Evolutionary conservation across 2,329 filamentous ascomycete species (phyloP), one percentile per base, ranked within the genome.

Genomic region (Colletotrichum salicis): DNA sequence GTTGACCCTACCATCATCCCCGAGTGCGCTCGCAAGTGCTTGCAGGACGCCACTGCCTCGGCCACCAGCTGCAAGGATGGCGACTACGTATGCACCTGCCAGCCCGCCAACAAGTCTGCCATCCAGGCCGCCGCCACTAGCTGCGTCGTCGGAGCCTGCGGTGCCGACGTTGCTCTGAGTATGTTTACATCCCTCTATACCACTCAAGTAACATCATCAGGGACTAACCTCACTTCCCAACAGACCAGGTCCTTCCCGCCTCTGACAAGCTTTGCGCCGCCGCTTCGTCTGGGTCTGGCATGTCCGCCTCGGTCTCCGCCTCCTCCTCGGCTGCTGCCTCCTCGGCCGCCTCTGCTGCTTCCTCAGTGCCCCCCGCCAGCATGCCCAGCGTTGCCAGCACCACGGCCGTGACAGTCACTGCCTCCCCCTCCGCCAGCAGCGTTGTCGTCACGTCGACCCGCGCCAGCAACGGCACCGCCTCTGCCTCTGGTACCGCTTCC

Each of bases 201-300:
- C 22, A 5, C 3, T 31, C 6, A 37, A 15, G 19, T 27, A 13
- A 2, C 19, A 3, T 22, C 2, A 35, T 4, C 4, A 37, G 15
- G n/a, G 41, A 12, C 60, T 70, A 55, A 73, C 62, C n/a, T n/a
- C 27, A 71, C 64, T 15, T n/a, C n/a, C 13, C 12, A 31, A 4
- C 62, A 85, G 83, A 76, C 76, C 73, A 83, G 74, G 82, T 84
- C 56, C 77, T 84, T 58, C 82, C 83, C 69, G 82, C 82, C 54
- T 78, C 79, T 29, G 67, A 79, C 74, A 75, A 76, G 67, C 79
- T 83, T 74, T 84, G 82, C 79, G 65, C 62, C n/a, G 70, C 61
- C 59, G 71, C 74, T 51, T 56, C 56, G 48, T 35, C 52, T n/a
- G 64, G 59, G 45, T 63, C 19, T 45, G 58, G 56, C 41, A 48